Conservation (phyloP, 108 stramenopile species). For the Mediolabrus comicus region DNA sequence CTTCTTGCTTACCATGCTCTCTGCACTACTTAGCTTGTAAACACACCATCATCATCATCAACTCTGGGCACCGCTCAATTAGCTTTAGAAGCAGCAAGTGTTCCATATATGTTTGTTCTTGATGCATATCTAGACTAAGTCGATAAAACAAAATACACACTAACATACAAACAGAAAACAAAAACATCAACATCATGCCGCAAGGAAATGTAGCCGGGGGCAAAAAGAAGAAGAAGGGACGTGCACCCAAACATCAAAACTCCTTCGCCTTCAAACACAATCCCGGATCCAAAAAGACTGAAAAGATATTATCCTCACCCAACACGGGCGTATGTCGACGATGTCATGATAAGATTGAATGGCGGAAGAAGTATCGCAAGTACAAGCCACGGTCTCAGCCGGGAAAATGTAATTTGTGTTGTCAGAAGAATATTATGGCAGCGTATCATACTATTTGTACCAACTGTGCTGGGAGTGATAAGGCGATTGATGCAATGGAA, state of each 20-base stretch:
- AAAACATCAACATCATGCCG: constrained; percentile 29
- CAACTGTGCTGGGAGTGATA: constrained; percentile 54
- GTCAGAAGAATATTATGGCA: constrained; percentile 58
- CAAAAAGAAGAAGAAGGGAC: constrained; percentile 80
- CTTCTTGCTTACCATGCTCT: too few species aligned
- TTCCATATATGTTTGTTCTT: too few species aligned
- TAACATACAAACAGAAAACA: not conserved
- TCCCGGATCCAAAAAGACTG: constrained; percentile 93
- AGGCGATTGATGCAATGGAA: constrained; percentile 53
- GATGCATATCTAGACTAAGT: too few species aligned
- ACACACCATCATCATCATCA: too few species aligned
- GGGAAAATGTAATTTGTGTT: constrained; percentile 78
- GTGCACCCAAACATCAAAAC: constrained; percentile 90
- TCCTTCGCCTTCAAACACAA: constrained; percentile 92
- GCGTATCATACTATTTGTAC: constrained; percentile 90
- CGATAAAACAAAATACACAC: not conserved
- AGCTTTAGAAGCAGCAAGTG: too few species aligned
- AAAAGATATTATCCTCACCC: constrained; percentile 75
- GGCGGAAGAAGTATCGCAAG: constrained; percentile 91
- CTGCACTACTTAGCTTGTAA: too few species aligned
- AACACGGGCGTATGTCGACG: constrained; percentile 88
- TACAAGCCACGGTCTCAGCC: constrained; percentile 87
- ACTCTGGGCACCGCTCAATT: too few species aligned
- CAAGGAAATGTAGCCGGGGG: constrained; percentile 16
- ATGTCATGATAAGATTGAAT: constrained; percentile 94